phyloP scores from a whole-genome alignment of 2,329 filamentous ascomycete genomes.

The Colletotrichum scovillei region DNA sequence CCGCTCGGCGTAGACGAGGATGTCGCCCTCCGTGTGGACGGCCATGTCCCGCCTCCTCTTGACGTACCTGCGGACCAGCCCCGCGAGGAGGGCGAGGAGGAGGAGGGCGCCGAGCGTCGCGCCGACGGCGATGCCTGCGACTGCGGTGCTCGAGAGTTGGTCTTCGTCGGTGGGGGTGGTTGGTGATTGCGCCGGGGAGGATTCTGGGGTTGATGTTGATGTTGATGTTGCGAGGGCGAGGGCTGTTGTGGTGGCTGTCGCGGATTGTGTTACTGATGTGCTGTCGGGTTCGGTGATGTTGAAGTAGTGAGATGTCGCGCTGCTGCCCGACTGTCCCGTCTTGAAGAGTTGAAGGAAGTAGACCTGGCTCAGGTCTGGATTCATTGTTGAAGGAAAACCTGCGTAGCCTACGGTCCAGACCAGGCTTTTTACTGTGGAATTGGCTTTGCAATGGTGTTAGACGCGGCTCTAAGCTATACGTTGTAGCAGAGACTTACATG shows the following conservation, averaged over 20 bases:
- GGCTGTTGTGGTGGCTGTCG: background rate
- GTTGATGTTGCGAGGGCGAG: background rate
- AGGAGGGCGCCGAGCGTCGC: background rate
- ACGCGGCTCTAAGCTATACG: too few relatives aligned
- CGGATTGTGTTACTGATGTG: background rate
- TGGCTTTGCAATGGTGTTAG: background rate
- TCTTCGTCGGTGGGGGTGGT: background rate
- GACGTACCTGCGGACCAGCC: background rate
- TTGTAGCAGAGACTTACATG: background rate
- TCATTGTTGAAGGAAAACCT: background rate
- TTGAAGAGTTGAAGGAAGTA: constrained; percentile 1
- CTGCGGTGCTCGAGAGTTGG: background rate
- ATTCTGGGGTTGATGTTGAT: background rate
- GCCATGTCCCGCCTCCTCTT: background rate
- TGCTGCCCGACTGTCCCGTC: background rate
- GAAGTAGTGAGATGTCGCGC: constrained; percentile 5
- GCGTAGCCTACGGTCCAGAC: background rate
- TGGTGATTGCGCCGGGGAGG: background rate
- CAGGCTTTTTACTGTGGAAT: background rate
- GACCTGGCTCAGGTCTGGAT: background rate
- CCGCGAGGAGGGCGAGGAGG: background rate
- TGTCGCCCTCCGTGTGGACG: constrained; percentile 1
- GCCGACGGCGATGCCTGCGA: background rate
- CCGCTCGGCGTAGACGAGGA: constrained; percentile 2
- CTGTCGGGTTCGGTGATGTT: background rate